Evolutionary conservation across 768 basidiomycete genomes (phyloP), one percentile per base, ranked within the genome.

Genomic region (Lentinus tigrinus): DNA sequence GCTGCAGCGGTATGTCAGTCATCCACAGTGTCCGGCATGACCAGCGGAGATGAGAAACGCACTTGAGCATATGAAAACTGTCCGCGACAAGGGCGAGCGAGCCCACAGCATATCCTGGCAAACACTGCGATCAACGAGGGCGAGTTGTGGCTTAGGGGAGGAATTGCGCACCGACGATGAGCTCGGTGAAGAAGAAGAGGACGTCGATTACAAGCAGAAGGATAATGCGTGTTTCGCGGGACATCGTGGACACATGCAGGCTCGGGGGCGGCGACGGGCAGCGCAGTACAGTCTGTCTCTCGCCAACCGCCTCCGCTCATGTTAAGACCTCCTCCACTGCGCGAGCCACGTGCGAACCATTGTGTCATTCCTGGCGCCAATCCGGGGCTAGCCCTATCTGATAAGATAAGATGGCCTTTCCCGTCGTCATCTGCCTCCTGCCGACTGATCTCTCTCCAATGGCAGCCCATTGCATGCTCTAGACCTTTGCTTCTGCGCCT

Each of bases 61-160:
- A 95, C 95, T 98, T 98, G 76, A 98, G 87, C 95, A 97, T 98
- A 76, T 98, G 96, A 73, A 98, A 98, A 63, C 90, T 91, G 75
- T 98, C 96, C 8, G 96, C 96, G 47, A 99, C 87, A 53, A 98
- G 87, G 1, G 95, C 95, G 1, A 98, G 84, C 0, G 94, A 96
- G 28, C 94, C 94, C 54, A 97, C 93, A n/a, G 89, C 85, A 86
- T 96, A 96, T 40, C 95, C 94, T 89, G 65, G 19, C 10, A 23
- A 23, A 46, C 6, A 16, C 21, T 46, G 42, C 43, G 21, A 24
- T 46, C 43, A 46, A 23, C 19, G 14, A 13, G 9, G 9, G 21
- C 13, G 24, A 7, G 21, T 40, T 4, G 43, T 46, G 43, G 21
- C 8, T 19, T 9, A 10, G 24, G 43, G 1, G 43, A 3, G 21